phyloP scores from a whole-genome alignment of 345 rosid species.

The Bruguiera gymnorhiza region DNA sequence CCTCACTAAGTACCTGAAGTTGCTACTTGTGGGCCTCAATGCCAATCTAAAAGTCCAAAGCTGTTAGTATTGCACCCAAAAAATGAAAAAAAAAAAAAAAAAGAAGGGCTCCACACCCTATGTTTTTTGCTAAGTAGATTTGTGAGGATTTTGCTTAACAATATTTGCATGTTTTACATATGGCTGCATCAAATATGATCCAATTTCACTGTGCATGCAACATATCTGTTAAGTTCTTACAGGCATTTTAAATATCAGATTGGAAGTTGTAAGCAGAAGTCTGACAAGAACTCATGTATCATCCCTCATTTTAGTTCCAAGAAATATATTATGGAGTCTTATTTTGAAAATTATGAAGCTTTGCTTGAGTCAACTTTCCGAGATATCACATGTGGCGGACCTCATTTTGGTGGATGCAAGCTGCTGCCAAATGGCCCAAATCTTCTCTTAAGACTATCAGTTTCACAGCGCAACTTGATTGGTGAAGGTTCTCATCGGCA shows the following conservation, averaged over 20 bases:
- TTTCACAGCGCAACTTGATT: constrained; percentile 39
- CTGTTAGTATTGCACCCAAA: no score
- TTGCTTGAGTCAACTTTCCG: constrained; percentile 46
- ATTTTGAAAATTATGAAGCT: constrained; percentile 44
- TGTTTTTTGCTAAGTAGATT: no score
- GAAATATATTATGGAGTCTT: constrained; percentile 51
- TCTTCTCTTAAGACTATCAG: constrained; percentile 23
- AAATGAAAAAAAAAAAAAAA: no score
- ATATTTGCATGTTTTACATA: neutral
- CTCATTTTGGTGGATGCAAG: constrained; percentile 29
- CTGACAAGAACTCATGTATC: constrained; percentile 2
- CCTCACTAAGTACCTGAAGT: no score
- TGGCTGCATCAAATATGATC: neutral
- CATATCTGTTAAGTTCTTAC: neutral
- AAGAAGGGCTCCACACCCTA: no score
- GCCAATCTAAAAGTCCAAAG: no score
- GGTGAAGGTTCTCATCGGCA: constrained; percentile 95
- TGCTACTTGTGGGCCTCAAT: no score
- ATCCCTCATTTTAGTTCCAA: constrained; percentile 9
- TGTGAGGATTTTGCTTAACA: no score
- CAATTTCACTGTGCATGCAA: neutral
- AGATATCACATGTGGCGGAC: constrained; percentile 35
- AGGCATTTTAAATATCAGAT: constrained; percentile 25
- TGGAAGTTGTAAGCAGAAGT: constrained; percentile 10
- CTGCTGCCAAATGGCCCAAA: constrained; percentile 20